Evolutionary conservation across 176 grass and related monocot genomes (phyloP).

Genomic region (Triticum timopheevii): DNA sequence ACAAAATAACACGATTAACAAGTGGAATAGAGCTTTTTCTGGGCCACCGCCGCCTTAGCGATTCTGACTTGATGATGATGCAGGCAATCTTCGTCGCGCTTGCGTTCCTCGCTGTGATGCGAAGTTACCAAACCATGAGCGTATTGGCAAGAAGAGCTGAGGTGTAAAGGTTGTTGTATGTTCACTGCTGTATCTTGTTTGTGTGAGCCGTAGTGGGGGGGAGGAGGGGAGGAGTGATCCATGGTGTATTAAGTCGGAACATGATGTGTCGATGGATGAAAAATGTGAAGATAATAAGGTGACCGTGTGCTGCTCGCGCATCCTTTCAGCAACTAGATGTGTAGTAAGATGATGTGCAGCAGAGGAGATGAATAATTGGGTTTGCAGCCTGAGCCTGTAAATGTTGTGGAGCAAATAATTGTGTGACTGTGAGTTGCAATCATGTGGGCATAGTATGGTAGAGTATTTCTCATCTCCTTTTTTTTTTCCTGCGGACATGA

Average conservation of each 20-base stretch:
- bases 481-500: too few species aligned
- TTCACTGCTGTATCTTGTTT: neutral
- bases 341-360: too few species aligned
- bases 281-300: slow-evolving; percentile 37
- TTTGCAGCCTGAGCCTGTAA: too few species aligned
- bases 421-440: too few species aligned
- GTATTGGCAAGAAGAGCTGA: neutral
- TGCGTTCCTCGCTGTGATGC: slow-evolving; percentile 42
- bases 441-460: too few species aligned
- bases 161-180: slow-evolving; percentile 13
- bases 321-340: too few species aligned
- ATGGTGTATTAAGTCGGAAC: neutral
- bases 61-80: slow-evolving; percentile 34
- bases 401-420: too few species aligned
- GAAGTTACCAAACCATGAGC: slow-evolving; percentile 15
- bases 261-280: neutral
- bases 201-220: neutral
- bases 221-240: neutral
- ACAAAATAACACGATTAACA: neutral
- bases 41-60: neutral
- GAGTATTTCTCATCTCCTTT: too few species aligned
- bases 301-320: neutral
- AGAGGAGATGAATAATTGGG: too few species aligned
- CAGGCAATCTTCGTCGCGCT: slow-evolving; percentile 31
- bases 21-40: neutral